Conservation (phyloP, 129 eudicot genomes). For the Gnaphalium uliginosum region DNA sequence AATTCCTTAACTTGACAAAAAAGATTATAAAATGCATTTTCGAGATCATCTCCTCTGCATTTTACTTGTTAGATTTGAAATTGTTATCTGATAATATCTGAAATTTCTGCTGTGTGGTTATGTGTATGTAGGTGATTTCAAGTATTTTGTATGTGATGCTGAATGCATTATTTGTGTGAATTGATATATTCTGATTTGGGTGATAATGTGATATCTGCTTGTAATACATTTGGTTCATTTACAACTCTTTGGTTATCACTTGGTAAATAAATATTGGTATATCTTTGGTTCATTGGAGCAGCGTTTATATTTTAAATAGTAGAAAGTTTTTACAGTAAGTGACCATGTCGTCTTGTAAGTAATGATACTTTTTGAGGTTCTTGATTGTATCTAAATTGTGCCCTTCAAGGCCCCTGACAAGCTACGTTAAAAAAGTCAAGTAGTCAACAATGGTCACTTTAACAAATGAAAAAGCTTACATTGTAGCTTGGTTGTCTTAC, state of each 20-base stretch:
- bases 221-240: no score
- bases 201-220: not conserved
- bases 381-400: not conserved
- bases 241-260: not conserved
- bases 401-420: not conserved
- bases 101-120: not conserved
- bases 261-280: not conserved
- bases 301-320: not conserved
- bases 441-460: not conserved
- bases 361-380: not conserved
- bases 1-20: no score
- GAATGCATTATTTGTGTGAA: not conserved
- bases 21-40: no score
- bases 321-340: not conserved
- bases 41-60: no score
- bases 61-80: no score
- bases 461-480: not conserved
- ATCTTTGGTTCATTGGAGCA: not conserved
- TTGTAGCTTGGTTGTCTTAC: constrained; percentile 8
- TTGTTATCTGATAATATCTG: not conserved
- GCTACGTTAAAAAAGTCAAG: not conserved
- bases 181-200: not conserved
- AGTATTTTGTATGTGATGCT: not conserved
- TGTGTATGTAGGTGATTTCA: not conserved
- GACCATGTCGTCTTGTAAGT: no score